These are phyloP conservation scores for Xeromyces bisporus DNA, from an alignment of 495 filamentous ascomycete genomes.

Conservation along the genomic window DNA sequence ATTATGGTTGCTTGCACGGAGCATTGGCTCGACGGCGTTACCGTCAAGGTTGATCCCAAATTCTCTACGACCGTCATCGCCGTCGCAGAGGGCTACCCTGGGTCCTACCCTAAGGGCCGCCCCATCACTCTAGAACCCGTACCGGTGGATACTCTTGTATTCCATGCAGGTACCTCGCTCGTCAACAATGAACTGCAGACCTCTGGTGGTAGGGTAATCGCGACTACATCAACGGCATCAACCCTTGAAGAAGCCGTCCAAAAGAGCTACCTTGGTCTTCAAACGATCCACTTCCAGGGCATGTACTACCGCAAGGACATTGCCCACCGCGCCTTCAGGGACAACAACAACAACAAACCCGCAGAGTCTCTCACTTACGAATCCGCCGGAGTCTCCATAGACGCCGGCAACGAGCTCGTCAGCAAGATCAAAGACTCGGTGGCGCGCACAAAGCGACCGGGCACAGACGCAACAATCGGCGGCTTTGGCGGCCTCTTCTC, in stretches of 20 bases:
- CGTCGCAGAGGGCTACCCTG: slow-evolving; percentile 89
- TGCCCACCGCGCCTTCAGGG: slow-evolving; percentile 45
- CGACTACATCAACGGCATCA: slow-evolving; percentile 58
- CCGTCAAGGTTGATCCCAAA: slow-evolving; percentile 45
- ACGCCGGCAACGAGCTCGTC: slow-evolving; percentile 80
- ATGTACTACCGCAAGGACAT: slow-evolving; percentile 95
- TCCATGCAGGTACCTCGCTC: slow-evolving; percentile 81
- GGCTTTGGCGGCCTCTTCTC: slow-evolving; percentile 89
- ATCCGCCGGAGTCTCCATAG: slow-evolving; percentile 80
- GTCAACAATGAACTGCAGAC: slow-evolving; percentile 46
- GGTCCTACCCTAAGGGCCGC: slow-evolving; percentile 65
- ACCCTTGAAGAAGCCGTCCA: slow-evolving; percentile 65
- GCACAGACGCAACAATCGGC: slow-evolving; percentile 79
- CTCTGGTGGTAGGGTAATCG: slow-evolving; percentile 80
- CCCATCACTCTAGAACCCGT: slow-evolving; percentile 43
- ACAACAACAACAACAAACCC: slow-evolving; percentile 16
- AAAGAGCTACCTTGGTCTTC: slow-evolving; percentile 67
- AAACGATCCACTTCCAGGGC: slow-evolving; percentile 63
- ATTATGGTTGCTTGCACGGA: slow-evolving; percentile 77
- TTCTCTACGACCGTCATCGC: slow-evolving; percentile 86
- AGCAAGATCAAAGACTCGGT: slow-evolving; percentile 75
- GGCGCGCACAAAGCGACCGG: slow-evolving; percentile 58
- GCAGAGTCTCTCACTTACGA: slow-evolving; percentile 67
- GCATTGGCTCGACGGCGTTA: slow-evolving; percentile 51
- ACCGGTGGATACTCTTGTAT: slow-evolving; percentile 47